Conservation (phyloP, 2,329 filamentous ascomycete genomes). For the Venturiaceae sp. region DNA sequence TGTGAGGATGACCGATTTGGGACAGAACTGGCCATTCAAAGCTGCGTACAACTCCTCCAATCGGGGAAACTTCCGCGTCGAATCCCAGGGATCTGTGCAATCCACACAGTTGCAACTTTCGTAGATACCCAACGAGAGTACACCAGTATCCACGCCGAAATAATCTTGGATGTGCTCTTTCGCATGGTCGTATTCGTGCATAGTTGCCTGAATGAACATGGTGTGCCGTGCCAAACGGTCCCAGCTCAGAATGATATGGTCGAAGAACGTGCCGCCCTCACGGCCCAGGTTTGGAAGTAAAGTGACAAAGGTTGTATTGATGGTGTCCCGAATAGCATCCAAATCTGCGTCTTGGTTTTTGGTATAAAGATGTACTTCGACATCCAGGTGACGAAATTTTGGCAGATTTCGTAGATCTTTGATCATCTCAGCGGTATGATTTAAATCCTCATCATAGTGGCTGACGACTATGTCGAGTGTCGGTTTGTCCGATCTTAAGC, state of each 20-base stretch:
- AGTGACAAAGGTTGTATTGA: conserved; percentile 17
- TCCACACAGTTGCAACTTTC: conserved; percentile 28
- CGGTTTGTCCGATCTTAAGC: conserved; percentile 14
- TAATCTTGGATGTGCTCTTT: conserved; percentile 29
- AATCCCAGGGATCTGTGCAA: conserved; percentile 29
- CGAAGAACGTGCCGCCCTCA: conserved; percentile 35
- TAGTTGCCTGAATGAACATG: conserved; percentile 36
- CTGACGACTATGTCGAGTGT: conserved; percentile 7
- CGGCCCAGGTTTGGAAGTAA: conserved; percentile 30
- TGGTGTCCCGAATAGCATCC: conserved; percentile 13
- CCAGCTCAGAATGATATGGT: conserved; percentile 35
- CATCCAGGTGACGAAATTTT: not conserved
- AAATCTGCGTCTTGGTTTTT: conserved; percentile 19
- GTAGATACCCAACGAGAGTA: conserved; percentile 32
- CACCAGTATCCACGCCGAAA: conserved; percentile 30
- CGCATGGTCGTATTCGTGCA: conserved; percentile 29
- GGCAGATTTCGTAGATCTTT: not conserved
- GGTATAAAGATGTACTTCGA: conserved; percentile 19
- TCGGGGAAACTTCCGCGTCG: not conserved
- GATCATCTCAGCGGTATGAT: not conserved
- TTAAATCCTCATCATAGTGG: not conserved
- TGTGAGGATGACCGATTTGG: conserved; percentile 25
- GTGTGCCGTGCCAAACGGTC: conserved; percentile 35
- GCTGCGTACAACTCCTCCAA: conserved; percentile 24
- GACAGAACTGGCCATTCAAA: conserved; percentile 16